Conservation (phyloP, 768 basidiomycete genomes). For the Amanita pallidorosea region DNA sequence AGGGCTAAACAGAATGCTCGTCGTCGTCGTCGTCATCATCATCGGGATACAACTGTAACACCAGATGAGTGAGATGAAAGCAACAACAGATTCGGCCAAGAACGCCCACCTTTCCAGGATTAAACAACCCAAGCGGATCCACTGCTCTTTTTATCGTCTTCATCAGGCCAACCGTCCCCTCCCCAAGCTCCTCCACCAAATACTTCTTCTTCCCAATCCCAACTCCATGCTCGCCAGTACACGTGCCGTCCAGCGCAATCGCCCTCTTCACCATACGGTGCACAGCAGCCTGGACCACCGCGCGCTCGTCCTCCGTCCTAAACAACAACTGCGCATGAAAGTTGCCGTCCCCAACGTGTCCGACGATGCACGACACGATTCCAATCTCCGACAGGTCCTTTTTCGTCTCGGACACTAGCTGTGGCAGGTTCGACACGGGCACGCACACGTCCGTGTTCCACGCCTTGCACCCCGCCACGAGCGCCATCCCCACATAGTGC, state of each 20-base stretch:
- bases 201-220: constrained; percentile 79
- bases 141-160: constrained; percentile 65
- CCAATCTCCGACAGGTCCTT: constrained; percentile 50
- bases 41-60: no score
- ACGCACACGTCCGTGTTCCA: constrained; percentile 78
- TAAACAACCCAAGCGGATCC: constrained; percentile 70
- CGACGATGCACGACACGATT: constrained; percentile 55
- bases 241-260: constrained; percentile 64
- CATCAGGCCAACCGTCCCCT: constrained; percentile 78
- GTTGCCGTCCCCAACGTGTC: constrained; percentile 67
- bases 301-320: constrained; percentile 41
- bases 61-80: no score
- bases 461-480: constrained; percentile 43
- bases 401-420: constrained; percentile 60
- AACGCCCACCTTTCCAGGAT: constrained; percentile 65
- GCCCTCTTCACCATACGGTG: constrained; percentile 58
- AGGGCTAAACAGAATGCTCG: no score
- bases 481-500: constrained; percentile 41
- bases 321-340: constrained; percentile 45
- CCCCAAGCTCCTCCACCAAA: constrained; percentile 72
- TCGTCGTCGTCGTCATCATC: no score
- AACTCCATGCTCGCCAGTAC: constrained; percentile 84
- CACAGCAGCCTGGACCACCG: constrained; percentile 31
- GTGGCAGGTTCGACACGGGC: constrained; percentile 53
- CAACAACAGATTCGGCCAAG: no score